A percentile compares a stretch with the other conserved stretches of the same genome.
phyloP scores from a whole-genome alignment of 805 yeast species.

The Teunomyces panamensis region DNA sequence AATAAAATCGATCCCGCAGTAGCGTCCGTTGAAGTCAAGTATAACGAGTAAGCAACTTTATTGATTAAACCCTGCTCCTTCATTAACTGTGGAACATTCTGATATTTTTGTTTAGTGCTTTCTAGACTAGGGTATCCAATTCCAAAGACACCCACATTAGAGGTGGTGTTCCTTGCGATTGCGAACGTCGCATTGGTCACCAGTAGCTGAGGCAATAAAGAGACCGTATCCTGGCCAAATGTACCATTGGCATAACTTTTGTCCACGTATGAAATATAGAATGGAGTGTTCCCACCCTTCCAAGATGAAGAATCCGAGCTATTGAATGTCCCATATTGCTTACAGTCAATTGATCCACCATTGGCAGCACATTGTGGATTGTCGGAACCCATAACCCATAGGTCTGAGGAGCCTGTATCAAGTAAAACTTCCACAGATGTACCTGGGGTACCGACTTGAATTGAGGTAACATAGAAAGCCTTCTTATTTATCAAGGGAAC shows the following conservation, averaged over 20 bases:
- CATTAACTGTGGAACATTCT: conserved; percentile 65
- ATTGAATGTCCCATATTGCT: conserved; percentile 18
- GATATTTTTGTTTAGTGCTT: conserved; percentile 36
- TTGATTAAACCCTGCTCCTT: conserved; percentile 55
- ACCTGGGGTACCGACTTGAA: conserved; percentile 52
- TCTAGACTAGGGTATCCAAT: conserved; percentile 15
- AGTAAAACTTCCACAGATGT: conserved; percentile 55
- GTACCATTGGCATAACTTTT: conserved; percentile 47
- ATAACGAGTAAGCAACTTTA: conserved; percentile 60
- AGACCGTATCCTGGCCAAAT: conserved; percentile 37
- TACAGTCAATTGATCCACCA: conserved; percentile 23
- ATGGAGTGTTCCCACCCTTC: conserved; percentile 13
- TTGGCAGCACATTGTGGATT: conserved; percentile 21
- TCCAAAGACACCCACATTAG: conserved; percentile 20
- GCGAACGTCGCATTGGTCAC: conserved; percentile 14
- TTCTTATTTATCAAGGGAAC: conserved; percentile 9
- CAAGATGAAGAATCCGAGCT: conserved; percentile 13
- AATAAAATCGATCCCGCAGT: conserved; percentile 56
- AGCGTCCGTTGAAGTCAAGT: conserved; percentile 44
- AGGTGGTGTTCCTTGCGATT: conserved; percentile 12
- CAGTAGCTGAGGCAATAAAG: conserved; percentile 11
- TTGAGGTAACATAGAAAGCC: conserved; percentile 14
- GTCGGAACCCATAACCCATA: conserved; percentile 48
- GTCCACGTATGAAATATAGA: conserved; percentile 47
- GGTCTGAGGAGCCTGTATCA: conserved; percentile 78